Evolutionary conservation across 768 basidiomycete genomes (phyloP), one percentile per base, ranked within the genome.

Genomic region (Amanita exitialis): DNA sequence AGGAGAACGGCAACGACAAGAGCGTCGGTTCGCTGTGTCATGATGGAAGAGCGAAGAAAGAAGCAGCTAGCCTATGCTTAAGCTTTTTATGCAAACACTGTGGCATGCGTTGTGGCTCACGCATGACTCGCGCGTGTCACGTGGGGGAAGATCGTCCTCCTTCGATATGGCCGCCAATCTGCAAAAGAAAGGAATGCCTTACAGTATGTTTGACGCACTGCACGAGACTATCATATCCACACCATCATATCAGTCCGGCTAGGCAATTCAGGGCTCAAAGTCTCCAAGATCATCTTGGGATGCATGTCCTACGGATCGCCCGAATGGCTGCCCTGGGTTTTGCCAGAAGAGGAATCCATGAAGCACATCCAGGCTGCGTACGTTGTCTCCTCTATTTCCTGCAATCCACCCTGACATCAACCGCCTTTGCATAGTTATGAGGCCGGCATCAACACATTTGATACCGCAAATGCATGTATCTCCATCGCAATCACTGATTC

Each of bases 241-340:
- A 45, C n/a, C 3, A 18, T 20, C 13, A 4, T 10, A n/a, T 5
- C 51, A 78, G 83, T 66, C 57, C 66, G 69, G 20, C 58, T 76
- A 9, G 74, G 74, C 13, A 70, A 73, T 4, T 80, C 77, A 0
- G 82, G 81, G 2, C 63, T 80, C 37, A 78, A 83, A 59, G 74
- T 86, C 0, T 83, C 82, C 21, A 78, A 73, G 62, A 70, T 84
- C 44, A 82, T 85, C 37, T 67, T 86, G 0, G 84, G 83, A 1
- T 74, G 72, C 35, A 80, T 82, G 80, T 67, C 69, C n/a, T 83
- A 81, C 56, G 81, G 75, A 21, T 60, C 60, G 8, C 65, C 72
- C 10, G 68, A 74, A 10, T 82, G 80, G 76, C 71, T 77, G 59
- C 52, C 58, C 35, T 73, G 74, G 74, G 64, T 70, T 20, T 57